phyloP scores from a whole-genome alignment of 169 alveolate genomes.

The Plasmodium vivax region DNA sequence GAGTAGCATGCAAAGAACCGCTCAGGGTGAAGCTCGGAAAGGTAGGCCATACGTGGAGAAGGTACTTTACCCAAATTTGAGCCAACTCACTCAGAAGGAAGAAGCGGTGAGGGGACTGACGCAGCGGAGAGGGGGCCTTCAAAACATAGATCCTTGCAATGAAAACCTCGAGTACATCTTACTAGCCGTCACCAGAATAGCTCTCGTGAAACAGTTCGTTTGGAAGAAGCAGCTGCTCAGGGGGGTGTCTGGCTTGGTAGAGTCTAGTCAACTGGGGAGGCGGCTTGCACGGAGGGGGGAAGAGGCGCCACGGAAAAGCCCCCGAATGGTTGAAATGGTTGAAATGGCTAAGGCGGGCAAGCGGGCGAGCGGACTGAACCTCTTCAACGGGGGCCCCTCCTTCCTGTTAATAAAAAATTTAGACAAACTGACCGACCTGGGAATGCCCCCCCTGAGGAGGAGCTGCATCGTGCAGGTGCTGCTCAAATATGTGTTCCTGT shows the following conservation, averaged over 20 bases:
- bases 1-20: too few species aligned
- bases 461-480: conserved; percentile 41
- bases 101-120: conserved; percentile 2
- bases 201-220: conserved; percentile 33
- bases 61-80: conserved; percentile 25
- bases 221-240: conserved; percentile 24
- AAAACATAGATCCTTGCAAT: conserved; percentile 13
- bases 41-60: conserved; percentile 17
- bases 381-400: conserved; percentile 51
- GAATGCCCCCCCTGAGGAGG: not conserved
- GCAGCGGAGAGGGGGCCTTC: not conserved
- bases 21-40: not conserved
- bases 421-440: conserved; percentile 1
- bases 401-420: conserved; percentile 48
- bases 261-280: not conserved
- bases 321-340: not conserved
- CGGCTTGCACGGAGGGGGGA: not conserved
- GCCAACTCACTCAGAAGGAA: conserved; percentile 31
- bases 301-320: not conserved
- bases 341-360: too few species aligned
- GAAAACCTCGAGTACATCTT: conserved; percentile 19
- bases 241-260: not conserved
- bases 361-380: conserved; percentile 9
- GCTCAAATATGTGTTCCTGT: conserved; percentile 37
- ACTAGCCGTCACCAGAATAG: conserved; percentile 19